phyloP scores from a whole-genome alignment of 2,329 filamentous ascomycete genomes.

The Trichoderma guizhouense region DNA sequence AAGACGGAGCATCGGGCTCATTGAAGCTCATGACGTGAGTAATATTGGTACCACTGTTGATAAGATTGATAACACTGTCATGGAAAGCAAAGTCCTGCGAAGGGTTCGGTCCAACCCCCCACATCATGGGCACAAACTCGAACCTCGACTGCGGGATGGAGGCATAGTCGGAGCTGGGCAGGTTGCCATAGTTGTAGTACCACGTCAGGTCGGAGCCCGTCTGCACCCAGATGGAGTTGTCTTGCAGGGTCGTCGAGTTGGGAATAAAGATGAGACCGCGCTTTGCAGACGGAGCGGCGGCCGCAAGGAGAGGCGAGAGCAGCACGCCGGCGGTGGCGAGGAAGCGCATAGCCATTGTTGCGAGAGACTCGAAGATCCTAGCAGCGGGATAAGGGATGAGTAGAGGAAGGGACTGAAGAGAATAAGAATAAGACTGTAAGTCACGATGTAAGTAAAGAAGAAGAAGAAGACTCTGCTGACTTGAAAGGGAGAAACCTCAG shows the following conservation, averaged over 20 bases:
- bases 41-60: constrained; percentile 54
- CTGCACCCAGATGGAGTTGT: constrained; percentile 64
- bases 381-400: not conserved
- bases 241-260: constrained; percentile 50
- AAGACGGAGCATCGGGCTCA: constrained; percentile 63
- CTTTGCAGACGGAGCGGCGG: constrained; percentile 44
- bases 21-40: constrained; percentile 71
- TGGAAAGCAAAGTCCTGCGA: constrained; percentile 58
- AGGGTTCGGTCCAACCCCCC: constrained; percentile 53
- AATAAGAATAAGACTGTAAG: not conserved
- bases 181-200: constrained; percentile 77
- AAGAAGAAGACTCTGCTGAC: not conserved
- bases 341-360: not conserved
- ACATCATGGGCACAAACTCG: constrained; percentile 79
- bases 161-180: constrained; percentile 53
- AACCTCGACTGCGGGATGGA: constrained; percentile 52
- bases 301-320: constrained; percentile 21
- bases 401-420: not conserved
- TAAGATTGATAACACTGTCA: constrained; percentile 52
- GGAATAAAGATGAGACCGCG: constrained; percentile 72
- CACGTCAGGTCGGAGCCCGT: constrained; percentile 62
- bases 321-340: constrained; percentile 14
- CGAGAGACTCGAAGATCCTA: not conserved
- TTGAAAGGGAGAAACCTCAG: not conserved
- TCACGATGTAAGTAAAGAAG: not conserved